These are phyloP conservation scores for Penicillium herquei DNA, from an alignment of 495 filamentous ascomycete species.

Conservation along the genomic window DNA sequence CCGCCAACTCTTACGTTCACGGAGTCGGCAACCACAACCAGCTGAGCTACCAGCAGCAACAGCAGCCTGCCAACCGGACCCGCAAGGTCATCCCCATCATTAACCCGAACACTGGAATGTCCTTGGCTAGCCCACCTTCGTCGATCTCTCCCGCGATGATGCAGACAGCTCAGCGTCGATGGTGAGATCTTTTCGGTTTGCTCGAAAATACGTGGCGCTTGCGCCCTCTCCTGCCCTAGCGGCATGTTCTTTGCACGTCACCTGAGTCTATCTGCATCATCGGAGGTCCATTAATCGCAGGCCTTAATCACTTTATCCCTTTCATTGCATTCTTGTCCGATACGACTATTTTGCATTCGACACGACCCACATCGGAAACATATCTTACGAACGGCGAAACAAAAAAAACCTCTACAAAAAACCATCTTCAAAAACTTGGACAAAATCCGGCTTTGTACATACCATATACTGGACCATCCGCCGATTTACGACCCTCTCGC, in stretches of 20 bases:
- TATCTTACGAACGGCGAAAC: slow-evolving; percentile 30
- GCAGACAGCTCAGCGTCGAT: slow-evolving; percentile 68
- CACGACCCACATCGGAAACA: slow-evolving; percentile 30
- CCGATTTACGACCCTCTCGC: slow-evolving; percentile 38
- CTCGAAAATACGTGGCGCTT: slow-evolving; percentile 28
- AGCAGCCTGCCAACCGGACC: slow-evolving; percentile 70
- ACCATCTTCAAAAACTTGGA: slow-evolving; percentile 15
- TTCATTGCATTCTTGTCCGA: slow-evolving; percentile 31
- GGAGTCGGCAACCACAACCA: slow-evolving; percentile 50
- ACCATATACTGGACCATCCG: slow-evolving; percentile 21
- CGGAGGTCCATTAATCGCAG: slow-evolving; percentile 39
- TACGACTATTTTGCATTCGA: slow-evolving; percentile 34
- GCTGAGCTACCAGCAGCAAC: slow-evolving; percentile 85
- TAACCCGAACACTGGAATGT: slow-evolving; percentile 89
- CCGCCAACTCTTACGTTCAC: slow-evolving; percentile 64
- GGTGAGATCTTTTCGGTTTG: slow-evolving; percentile 43
- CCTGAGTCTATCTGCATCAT: slow-evolving; percentile 42
- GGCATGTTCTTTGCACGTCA: slow-evolving; percentile 35
- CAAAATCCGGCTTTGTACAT: slow-evolving; percentile 41
- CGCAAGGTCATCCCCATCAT: slow-evolving; percentile 98
- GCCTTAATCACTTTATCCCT: slow-evolving; percentile 32
- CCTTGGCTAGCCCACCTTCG: slow-evolving; percentile 83
- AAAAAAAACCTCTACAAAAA: neutral
- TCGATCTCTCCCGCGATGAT: slow-evolving; percentile 85
- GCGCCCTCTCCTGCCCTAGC: slow-evolving; percentile 29